Conservation (phyloP, 306 rosid species). For the Leucaena leucocephala region DNA sequence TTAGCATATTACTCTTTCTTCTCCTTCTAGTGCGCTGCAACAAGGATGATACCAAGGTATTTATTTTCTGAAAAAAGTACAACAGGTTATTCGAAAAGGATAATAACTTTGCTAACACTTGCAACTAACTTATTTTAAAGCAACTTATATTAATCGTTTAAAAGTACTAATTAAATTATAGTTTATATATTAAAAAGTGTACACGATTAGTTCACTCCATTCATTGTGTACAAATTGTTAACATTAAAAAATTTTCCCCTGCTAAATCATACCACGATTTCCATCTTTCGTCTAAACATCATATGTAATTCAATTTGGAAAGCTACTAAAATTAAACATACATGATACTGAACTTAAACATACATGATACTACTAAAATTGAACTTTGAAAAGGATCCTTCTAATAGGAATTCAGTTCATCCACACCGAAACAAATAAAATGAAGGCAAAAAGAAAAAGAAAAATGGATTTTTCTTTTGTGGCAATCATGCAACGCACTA, state of each 20-base stretch:
- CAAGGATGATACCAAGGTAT: not conserved
- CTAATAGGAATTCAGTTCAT: not conserved
- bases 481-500: conserved; percentile 30
- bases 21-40: not conserved
- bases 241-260: not conserved
- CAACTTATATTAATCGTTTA: not conserved
- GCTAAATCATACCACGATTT: not conserved
- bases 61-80: not conserved
- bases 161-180: not conserved
- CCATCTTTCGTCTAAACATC: not conserved
- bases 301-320: not conserved
- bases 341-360: not conserved
- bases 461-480: not conserved
- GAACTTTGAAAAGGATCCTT: not conserved
- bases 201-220: not conserved
- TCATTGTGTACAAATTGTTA: not conserved
- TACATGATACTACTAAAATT: not conserved
- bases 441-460: not conserved
- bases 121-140: not conserved
- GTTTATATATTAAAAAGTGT: not conserved
- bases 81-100: not conserved
- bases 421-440: not conserved
- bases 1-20: not conserved
- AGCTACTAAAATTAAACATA: not conserved
- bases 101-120: not conserved